Evolutionary conservation across 495 filamentous ascomycete genomes (phyloP), one percentile per base, ranked within the genome.

Genomic region (Xylaria telfairii): DNA sequence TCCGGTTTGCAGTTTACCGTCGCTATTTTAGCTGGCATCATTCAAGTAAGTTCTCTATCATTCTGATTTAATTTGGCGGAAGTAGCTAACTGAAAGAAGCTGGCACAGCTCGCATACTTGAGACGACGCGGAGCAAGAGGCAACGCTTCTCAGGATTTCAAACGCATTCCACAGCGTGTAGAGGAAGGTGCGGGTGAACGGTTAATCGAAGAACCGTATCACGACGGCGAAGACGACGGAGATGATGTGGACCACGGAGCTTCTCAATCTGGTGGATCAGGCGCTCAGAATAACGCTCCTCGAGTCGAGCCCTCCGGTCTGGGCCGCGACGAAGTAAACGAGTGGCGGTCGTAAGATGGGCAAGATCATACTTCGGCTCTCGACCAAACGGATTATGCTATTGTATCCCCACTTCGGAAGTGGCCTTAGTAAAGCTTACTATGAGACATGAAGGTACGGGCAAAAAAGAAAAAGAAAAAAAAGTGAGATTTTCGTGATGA

Each of bases 1-100:
- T 69, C 78, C 0, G 78, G 77, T 12, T 28, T 78, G 19, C 73
- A 73, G 30, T 75, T 80, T 24, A 69, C 60, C 1, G 65, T 79
- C 8, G 75, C 71, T 10, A 28, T 80, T 2, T 65, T 70, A 8
- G 73, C 77, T 15, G 78, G 76, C 10, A 26, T 81, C 24, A 61
- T 81, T n/a, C 80, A 81, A 67, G 78, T 81, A 42, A 57, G 61
- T 47, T 47, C 7, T 39, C 8, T 9, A 63, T 32, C 17, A 3
- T 32, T 28, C 57, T 59, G 13, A 12, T 34, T 37, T 9, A 42
- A 30, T 51, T 46, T 37, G 34, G 19, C 10, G 17, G 28, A 39
- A n/a, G 24, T 54, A 61, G 44, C 68, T 70, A 26, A 70, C 34
- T 1, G 0, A 9, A 24, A 44, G 24, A 37, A 78, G 76, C 4